phyloP scores from a whole-genome alignment of 176 grass and related monocot species.

The Oryza longistaminata region DNA sequence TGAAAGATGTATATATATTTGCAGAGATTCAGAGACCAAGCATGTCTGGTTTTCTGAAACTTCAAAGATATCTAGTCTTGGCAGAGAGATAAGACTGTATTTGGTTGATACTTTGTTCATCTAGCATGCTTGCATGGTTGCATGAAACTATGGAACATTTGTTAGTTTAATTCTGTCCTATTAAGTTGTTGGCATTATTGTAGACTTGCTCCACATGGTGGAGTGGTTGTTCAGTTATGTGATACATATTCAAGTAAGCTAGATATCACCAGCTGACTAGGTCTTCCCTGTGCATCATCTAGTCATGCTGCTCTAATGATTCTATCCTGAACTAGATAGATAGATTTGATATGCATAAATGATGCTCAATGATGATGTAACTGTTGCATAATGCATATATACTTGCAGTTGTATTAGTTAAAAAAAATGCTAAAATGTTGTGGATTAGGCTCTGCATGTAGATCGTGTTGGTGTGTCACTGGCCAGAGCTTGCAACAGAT shows the following conservation, averaged over 20 bases:
- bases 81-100: neutral
- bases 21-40: neutral
- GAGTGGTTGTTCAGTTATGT: conserved; percentile 43
- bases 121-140: neutral
- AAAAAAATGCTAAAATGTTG: neutral
- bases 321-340: conserved; percentile 26
- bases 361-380: conserved; percentile 18
- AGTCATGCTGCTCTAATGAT: conserved; percentile 16
- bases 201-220: conserved; percentile 10
- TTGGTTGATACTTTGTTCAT: neutral
- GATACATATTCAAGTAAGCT: neutral
- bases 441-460: neutral
- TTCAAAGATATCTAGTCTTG: neutral
- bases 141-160: neutral
- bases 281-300: neutral
- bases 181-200: neutral
- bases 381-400: neutral
- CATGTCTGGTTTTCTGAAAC: neutral
- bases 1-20: neutral
- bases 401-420: neutral
- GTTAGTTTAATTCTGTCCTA: neutral
- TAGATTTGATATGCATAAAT: neutral
- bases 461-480: conserved; percentile 5
- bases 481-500: conserved; percentile 18
- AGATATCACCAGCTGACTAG: conserved; percentile 17